Base-by-base conservation (phyloP, 129 eudicot species). In the Chrysanthemum seticuspe region DNA sequence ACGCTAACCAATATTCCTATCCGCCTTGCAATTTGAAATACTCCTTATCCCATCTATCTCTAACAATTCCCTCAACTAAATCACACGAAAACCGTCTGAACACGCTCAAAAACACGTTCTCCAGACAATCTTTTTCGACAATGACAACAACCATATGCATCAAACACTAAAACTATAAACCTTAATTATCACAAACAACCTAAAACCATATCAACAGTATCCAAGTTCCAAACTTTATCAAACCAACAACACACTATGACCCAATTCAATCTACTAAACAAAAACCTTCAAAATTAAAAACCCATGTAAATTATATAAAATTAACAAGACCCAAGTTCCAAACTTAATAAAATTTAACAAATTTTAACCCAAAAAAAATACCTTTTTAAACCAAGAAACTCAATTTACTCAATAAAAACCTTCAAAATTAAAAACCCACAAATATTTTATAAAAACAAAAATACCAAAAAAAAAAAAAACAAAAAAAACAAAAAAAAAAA, bases 11-110 rank as follows among this genome's bases (percentile, higher is more conserved):
- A 62, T 50, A 34, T 63, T 23, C 48, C 79, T 86, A 87, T 58
- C 95, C 97, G 50, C 91, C 87, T 63, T 86, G 95, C 77, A 91
- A 68, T 80, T 70, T 70, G 75, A 80, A 91, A 76, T 82, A 82
- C 56, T 79, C 89, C 79, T 88, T 91, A 88, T 88, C 97, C 92
- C 97, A 84, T 82, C 92, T 88, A 86, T 91, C 92, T 82, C 84
- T 82, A n/a, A 77, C 79, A 55, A 72, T 80, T 15, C 80, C 86
- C 80, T 82, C 91, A 73, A 85, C 69, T 9, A 60, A 69, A 53
- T 72, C 81, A 74, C 85, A 55, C 67, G 69, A 79, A 78, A 86
- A 80, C 76, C 82, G 95, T 86, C 87, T 64, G 88, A 74, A 78
- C 72, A 92, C 85, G 73, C 81, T 65, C 65, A 67, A 53, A 73